Evolutionary conservation across 2,329 filamentous ascomycete species (phyloP).

Genomic region (Microsporum ferrugineum): DNA sequence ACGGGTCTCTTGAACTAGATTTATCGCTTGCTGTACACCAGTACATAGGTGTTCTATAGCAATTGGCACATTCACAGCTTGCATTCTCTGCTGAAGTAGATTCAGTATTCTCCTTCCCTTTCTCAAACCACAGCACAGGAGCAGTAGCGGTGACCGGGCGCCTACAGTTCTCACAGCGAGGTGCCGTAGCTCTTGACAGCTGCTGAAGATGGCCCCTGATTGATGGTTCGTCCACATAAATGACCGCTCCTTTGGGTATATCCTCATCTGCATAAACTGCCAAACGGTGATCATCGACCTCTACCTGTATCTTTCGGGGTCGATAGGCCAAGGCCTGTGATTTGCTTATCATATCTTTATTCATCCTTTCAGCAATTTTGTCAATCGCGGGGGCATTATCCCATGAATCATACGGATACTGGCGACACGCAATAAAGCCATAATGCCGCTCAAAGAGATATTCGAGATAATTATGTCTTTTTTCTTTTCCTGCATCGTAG

Average conservation of each 20-base stretch:
- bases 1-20: neutral
- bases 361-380: slow-evolving; percentile 15
- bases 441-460: slow-evolving; percentile 21
- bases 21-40: neutral
- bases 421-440: slow-evolving; percentile 15
- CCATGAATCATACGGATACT: slow-evolving; percentile 21
- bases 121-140: neutral
- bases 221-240: slow-evolving; percentile 27
- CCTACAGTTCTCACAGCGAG: slow-evolving; percentile 24
- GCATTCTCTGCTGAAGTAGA: neutral
- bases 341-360: slow-evolving; percentile 16
- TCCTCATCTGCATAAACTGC: slow-evolving; percentile 21
- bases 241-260: slow-evolving; percentile 19
- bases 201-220: slow-evolving; percentile 25
- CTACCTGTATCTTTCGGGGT: slow-evolving; percentile 9
- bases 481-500: neutral
- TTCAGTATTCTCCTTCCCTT: neutral
- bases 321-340: slow-evolving; percentile 12
- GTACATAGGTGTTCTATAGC: neutral
- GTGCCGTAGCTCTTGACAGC: slow-evolving; percentile 7
- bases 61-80: neutral
- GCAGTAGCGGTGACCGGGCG: slow-evolving; percentile 3
- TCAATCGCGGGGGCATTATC: slow-evolving; percentile 14
- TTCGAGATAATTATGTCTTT: slow-evolving; percentile 9
- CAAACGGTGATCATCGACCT: slow-evolving; percentile 6